Evolutionary conservation across 1,139 yeast species (phyloP).

Genomic region (Yamadazyma epiphylla): DNA sequence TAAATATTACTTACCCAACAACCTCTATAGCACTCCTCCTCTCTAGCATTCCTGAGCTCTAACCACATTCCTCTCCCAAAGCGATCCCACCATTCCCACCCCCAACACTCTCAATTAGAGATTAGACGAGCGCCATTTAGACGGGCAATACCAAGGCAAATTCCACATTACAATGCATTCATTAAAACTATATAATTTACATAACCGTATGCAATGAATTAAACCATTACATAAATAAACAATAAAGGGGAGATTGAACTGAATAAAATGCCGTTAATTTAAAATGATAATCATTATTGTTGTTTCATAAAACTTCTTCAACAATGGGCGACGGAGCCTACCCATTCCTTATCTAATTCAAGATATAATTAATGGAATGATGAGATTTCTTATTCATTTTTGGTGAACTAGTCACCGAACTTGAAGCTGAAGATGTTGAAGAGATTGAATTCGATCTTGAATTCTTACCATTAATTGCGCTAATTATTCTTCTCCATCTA

Average conservation of each 20-base stretch:
- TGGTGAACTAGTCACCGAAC: constrained; percentile 1
- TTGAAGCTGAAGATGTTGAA: constrained; percentile 1
- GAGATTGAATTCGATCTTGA: constrained; percentile 2
- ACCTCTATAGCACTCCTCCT: no score
- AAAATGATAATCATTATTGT: no score
- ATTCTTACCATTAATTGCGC: constrained; percentile 13
- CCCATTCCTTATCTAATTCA: constrained; percentile 19
- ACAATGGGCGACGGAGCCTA: no score
- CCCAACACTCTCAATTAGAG: background rate
- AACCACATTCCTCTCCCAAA: no score
- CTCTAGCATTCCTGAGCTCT: no score
- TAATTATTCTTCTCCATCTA: constrained; percentile 42
- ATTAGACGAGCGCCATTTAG: no score
- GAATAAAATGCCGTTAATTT: background rate
- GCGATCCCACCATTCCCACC: no score
- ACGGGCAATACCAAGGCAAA: background rate
- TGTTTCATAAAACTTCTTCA: no score
- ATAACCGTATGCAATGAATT: background rate
- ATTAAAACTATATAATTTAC: background rate
- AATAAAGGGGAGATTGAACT: background rate
- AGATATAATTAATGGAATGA: constrained; percentile 24
- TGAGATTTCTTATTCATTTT: constrained; percentile 21
- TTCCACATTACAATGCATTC: background rate
- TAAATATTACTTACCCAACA: no score
- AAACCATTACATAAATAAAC: background rate